Evolutionary conservation across 1,284 basidiomycete species (phyloP), one percentile per base, ranked within the genome.

Genomic region (Erythrobasidium hasegawianum): DNA sequence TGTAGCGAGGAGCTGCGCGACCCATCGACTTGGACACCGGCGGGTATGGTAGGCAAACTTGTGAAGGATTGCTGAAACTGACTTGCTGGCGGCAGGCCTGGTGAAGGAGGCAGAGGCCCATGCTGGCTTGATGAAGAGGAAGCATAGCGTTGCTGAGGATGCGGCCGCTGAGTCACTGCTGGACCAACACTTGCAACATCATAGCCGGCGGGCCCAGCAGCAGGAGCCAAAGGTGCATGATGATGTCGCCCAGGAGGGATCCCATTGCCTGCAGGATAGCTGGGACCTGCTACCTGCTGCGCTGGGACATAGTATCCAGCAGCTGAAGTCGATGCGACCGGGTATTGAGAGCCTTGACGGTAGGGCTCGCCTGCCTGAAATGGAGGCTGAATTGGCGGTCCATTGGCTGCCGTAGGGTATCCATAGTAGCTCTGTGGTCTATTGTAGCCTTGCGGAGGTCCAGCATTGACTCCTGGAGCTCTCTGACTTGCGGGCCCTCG

Each of bases 341-440:
- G 45, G 22, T 18, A 24, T 24, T 18, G 45, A 47, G n/a, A 24
- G n/a, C n/a, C 22, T 18, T 24, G n/a, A 47, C 49, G 59, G 26
- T 49, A 61, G 7, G 59, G 52, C 11, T 41, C 33, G 18, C 52
- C 38, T 2, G 49, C 58, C 52, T 59, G 58, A n/a, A 59, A 33
- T 59, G 45, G 39, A 59, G n/a, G 58, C 58, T 16, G 58, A 49
- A 26, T 45, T 59, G 27, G 41, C 57, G 14, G 41, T 47, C 27
- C 43, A 33, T 33, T 33, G 33, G 33, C 33, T 8, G 43, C 7
- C n/a, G 7, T 14, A 24, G 43, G 43, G 22, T 47, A 47, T 47
- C 43, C 43, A 47, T 47, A 47, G 43, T 47, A 47, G n/a, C n/a
- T 18, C 16, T 47, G 43, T 8, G 43, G 43, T 24, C 43, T n/a